These are phyloP conservation scores for Pogostemon cablin DNA, from an alignment of 257 asterid species.

Conservation along the genomic window DNA sequence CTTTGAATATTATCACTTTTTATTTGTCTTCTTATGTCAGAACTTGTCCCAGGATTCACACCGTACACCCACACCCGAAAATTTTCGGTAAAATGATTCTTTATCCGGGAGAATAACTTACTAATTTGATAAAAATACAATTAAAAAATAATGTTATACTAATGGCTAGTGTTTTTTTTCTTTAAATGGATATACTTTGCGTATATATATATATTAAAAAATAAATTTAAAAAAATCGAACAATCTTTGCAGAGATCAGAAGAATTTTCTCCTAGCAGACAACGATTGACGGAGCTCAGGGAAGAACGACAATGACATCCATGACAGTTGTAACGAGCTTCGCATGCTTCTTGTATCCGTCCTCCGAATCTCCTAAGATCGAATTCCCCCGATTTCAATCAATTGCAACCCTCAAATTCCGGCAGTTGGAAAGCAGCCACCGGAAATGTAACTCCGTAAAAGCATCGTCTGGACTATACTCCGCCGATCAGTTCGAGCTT, in stretches of 20 bases:
- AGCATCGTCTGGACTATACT: constrained; percentile 64
- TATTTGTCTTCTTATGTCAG: too few relatives aligned
- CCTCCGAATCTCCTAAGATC: constrained; percentile 17
- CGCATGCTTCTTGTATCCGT: constrained; percentile 23
- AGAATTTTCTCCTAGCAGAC: constrained; percentile 21
- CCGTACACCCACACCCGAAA: too few relatives aligned
- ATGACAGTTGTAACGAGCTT: constrained; percentile 36
- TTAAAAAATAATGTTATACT: too few relatives aligned
- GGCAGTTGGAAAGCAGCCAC: constrained; percentile 25
- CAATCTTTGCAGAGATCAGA: background rate
- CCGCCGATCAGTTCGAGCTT: constrained; percentile 80
- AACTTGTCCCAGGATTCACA: too few relatives aligned
- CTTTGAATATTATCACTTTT: too few relatives aligned
- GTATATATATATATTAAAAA: too few relatives aligned
- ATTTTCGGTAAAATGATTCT: too few relatives aligned
- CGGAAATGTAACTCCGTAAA: constrained; percentile 34
- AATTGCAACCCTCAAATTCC: constrained; percentile 22
- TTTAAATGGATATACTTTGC: too few relatives aligned
- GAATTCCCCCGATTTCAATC: constrained; percentile 30
- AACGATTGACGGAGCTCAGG: constrained; percentile 31
- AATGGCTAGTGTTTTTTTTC: too few relatives aligned
- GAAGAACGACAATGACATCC: constrained; percentile 41
- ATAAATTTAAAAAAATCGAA: background rate
- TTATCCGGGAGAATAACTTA: too few relatives aligned
- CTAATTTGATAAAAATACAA: too few relatives aligned